phyloP scores from a whole-genome alignment of 805 yeast genomes.

The Tanozyma kutaoensis region DNA sequence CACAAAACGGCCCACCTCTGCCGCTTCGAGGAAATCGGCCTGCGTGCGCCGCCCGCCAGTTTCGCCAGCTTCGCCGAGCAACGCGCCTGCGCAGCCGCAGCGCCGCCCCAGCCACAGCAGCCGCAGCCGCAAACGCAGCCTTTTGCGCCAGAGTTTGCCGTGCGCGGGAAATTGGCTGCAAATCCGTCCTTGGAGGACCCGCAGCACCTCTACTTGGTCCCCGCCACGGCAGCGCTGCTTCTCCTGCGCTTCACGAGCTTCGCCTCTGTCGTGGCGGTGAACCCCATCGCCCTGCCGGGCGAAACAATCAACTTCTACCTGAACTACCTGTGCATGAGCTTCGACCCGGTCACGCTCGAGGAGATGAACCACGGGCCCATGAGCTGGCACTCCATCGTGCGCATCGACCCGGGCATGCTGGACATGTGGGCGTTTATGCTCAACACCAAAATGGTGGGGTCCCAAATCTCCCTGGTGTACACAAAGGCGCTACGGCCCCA shows the following conservation, averaged over 20 bases:
- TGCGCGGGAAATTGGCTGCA: no score
- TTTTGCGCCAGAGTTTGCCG: no score
- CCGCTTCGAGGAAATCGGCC: conserved; percentile 1
- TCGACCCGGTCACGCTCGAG: conserved; percentile 3
- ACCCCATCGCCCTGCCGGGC: conserved; percentile 3
- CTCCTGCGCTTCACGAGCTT: conserved; percentile 1
- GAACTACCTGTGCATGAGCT: conserved; percentile 3
- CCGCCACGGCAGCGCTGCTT: conserved; percentile 2
- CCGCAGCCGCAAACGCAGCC: no score
- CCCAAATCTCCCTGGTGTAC: conserved; percentile 1
- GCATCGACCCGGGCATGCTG: conserved; percentile 7
- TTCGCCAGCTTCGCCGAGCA: no score
- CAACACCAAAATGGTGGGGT: conserved; percentile 1
- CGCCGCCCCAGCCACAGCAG: no score
- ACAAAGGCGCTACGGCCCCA: conserved; percentile 1
- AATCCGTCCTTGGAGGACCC: background rate
- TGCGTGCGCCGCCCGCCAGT: background rate
- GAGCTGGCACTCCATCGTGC: conserved; percentile 5
- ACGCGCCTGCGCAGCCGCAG: no score
- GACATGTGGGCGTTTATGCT: conserved; percentile 6
- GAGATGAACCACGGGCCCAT: conserved; percentile 7
- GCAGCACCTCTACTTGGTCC: conserved; percentile 2
- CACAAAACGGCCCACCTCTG: conserved; percentile 5
- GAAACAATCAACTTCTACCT: conserved; percentile 3
- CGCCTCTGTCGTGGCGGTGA: conserved; percentile 4